phyloP scores from a whole-genome alignment of 2,329 filamentous ascomycete genomes.

The Aciculosporium take region DNA sequence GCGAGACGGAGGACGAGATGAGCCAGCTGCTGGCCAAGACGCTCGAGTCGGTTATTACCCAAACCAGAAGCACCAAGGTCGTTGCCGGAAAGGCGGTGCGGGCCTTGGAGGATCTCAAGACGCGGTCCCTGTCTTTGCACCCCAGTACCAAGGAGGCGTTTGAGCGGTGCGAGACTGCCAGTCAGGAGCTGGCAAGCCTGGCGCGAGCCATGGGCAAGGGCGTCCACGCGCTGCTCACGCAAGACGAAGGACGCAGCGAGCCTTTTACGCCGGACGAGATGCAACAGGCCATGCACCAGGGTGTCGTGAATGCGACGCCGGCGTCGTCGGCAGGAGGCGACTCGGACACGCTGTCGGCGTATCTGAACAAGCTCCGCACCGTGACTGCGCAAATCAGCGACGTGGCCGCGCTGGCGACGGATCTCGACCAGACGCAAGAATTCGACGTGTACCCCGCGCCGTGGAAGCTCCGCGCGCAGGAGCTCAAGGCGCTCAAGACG shows the following conservation, averaged over 20 bases:
- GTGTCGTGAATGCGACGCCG: slow-evolving; percentile 31
- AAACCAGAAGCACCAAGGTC: slow-evolving; percentile 73
- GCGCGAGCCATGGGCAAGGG: slow-evolving; percentile 52
- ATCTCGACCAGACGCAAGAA: slow-evolving; percentile 59
- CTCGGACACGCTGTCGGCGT: slow-evolving; percentile 54
- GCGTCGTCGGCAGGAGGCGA: slow-evolving; percentile 30
- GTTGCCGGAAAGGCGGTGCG: slow-evolving; percentile 65
- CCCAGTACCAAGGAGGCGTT: slow-evolving; percentile 55
- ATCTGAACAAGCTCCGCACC: slow-evolving; percentile 51
- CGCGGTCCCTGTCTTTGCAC: slow-evolving; percentile 58
- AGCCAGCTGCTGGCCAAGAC: slow-evolving; percentile 54
- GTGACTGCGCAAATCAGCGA: slow-evolving; percentile 53
- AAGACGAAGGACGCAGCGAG: slow-evolving; percentile 57
- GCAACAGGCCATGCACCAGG: slow-evolving; percentile 44
- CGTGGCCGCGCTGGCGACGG: slow-evolving; percentile 53
- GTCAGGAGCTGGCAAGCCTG: slow-evolving; percentile 51
- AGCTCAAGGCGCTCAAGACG: slow-evolving; percentile 69
- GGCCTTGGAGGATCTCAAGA: slow-evolving; percentile 62
- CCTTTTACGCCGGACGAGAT: slow-evolving; percentile 55
- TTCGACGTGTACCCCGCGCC: slow-evolving; percentile 66
- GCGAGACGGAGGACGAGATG: slow-evolving; percentile 52
- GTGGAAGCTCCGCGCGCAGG: slow-evolving; percentile 70
- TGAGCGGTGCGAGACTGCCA: slow-evolving; percentile 50
- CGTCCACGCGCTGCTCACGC: slow-evolving; percentile 47
- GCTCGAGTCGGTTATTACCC: slow-evolving; percentile 55